These are phyloP conservation scores for Dryas alaskensis DNA, from an alignment of 306 rosid species.

Conservation along the genomic window DNA sequence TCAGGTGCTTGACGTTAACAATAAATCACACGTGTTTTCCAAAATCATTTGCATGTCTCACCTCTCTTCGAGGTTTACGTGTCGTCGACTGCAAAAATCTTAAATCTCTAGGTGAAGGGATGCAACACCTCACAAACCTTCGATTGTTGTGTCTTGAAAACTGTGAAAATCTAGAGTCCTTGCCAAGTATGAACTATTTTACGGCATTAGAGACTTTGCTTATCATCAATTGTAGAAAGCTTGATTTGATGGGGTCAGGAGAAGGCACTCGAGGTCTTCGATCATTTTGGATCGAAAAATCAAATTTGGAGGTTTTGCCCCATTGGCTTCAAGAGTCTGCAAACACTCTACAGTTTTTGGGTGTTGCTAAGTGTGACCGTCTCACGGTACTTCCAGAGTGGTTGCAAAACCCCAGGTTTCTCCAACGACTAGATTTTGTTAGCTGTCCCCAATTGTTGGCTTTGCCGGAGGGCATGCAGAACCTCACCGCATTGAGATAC, in stretches of 20 bases:
- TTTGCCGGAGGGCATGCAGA: not conserved
- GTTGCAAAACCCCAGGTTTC: constrained; percentile 8
- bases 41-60: not conserved
- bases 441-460: not conserved
- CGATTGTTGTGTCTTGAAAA: not conserved
- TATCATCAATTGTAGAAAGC: not conserved
- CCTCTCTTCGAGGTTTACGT: not conserved
- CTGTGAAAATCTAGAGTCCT: not conserved
- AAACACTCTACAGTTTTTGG: not conserved
- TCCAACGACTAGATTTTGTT: not conserved
- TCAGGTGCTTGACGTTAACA: constrained; percentile 1
- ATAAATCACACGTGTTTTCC: not conserved
- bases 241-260: not conserved
- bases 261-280: not conserved
- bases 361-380: not conserved
- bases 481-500: not conserved
- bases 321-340: constrained; percentile 8
- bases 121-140: not conserved
- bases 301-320: not conserved
- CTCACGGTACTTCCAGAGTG: constrained; percentile 26
- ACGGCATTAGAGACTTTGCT: not conserved
- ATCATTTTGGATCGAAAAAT: not conserved
- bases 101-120: not conserved
- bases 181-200: not conserved
- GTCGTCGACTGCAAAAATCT: not conserved